A percentile compares a stretch with the other conserved stretches of the same genome.
phyloP scores from a whole-genome alignment of 345 rosid genomes.

The Cardamine occulta region DNA sequence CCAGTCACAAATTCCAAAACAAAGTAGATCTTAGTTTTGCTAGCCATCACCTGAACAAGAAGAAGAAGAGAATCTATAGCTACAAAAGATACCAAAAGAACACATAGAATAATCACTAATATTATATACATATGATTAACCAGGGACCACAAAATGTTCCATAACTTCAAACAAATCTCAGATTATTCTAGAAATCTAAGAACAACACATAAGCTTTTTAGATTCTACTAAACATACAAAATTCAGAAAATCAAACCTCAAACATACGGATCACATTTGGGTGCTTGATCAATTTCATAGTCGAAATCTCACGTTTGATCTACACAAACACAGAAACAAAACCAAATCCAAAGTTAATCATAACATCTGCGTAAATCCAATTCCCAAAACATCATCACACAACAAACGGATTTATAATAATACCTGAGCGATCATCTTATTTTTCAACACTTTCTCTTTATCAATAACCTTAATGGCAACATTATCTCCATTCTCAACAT shows the following conservation, averaged over 20 bases:
- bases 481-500: constrained; percentile 66
- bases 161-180: constrained; percentile 13
- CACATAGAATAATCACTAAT: constrained; percentile 10
- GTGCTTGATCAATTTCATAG: constrained; percentile 88
- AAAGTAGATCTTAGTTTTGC: constrained; percentile 93
- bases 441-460: constrained; percentile 86
- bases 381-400: too few relatives aligned
- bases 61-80: constrained; percentile 25
- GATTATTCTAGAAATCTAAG: neutral
- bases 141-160: constrained; percentile 31
- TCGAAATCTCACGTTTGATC: constrained; percentile 97
- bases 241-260: constrained; percentile 62
- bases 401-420: neutral
- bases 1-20: constrained; percentile 95
- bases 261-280: constrained; percentile 95
- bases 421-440: constrained; percentile 96
- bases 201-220: neutral
- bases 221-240: constrained; percentile 16
- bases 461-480: constrained; percentile 95
- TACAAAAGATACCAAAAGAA: constrained; percentile 28
- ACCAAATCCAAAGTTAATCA: neutral
- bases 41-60: constrained; percentile 90
- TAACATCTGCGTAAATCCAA: neutral
- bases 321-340: constrained; percentile 39
- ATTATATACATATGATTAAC: neutral